Evolutionary conservation across 2,329 filamentous ascomycete genomes (phyloP), one percentile per base, ranked within the genome.

Genomic region (Lizonia empirigonia): DNA sequence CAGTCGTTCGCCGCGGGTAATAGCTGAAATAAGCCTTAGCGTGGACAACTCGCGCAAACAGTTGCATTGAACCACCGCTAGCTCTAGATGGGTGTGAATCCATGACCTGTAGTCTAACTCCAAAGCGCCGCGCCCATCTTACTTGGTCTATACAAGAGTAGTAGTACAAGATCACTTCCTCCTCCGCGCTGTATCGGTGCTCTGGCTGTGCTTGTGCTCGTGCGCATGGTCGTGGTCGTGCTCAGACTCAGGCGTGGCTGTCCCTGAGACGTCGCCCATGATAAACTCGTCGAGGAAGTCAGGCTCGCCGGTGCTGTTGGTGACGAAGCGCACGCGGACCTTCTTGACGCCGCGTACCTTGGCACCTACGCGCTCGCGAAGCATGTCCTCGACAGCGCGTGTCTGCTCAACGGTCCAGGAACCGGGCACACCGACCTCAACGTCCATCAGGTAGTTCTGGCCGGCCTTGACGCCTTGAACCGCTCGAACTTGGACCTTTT

Each of bases 381-480:
- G 81, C 2, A 80, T 77, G 27, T 88, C 83, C 73, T 99, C 94
- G 12, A 96, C 79, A 13, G 81, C 76, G 29, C 84, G 80, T 7
- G 87, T 83, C 46, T 88, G 83, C 44, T 86, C 83, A 5, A 99
- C 78, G 0, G 88, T 88, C 88, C 89, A 96, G 26, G 78, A 77
- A 18, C 81, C 82, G 0, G 93, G 91, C 13, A 95, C 89, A 2
- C 85, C 88, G 55, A 97, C 76, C 72, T 96, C 92, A 7, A 99
- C 74, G 63, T 97, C 94, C 63, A 97, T 86, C 23, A 97, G 80
- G 71, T 95, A 97, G 76, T 97, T 99, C 74, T 97, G 94, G 23
- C 94, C 94, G 3, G 91, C 94, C 76, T 99, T 99, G 75, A 96
- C 83, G 46, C 94, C 94, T 59, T 91, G 89, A 3, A 97, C 83